Evolutionary conservation across 768 basidiomycete species (phyloP), one percentile per base, ranked within the genome.

Genomic region (Hysterangium stoloniferum): DNA sequence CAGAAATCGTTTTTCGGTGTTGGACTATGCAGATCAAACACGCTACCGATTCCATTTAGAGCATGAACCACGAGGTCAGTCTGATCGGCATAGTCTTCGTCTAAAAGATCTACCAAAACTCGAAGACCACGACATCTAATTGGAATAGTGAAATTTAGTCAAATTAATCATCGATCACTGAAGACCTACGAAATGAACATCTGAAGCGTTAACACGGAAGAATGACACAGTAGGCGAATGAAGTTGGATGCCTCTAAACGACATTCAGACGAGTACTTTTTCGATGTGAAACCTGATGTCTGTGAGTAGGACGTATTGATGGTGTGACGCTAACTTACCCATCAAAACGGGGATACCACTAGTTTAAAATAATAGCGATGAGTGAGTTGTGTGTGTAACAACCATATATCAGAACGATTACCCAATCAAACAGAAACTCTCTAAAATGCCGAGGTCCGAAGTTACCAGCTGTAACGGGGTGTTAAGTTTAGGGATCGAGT

Each of bases 1-100:
- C 94, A 97, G 63, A 98, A 98, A 66, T 98, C 96, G 62, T 96
- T 97, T 65, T 96, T 91, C 9, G 94, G 93, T 3, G 94, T 96
- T 6, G 96, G 89, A 41, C 89, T 92, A 64, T 97, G 86, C 11
- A 98, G 76, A 56, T 98, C 94, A 61, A 99, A 97, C 13, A 98
- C 96, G 56, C 83, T 91, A 41, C 86, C 84, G 44, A 99, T 92
- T 7, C 95, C 95, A 54, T 95, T 90, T 12, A 99, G 75, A 5
- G 96, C 93, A 52, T 94, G 89, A 22, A 89, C 83, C 37, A 99
- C 84, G 8, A 99, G 80, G 46, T 91, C 88, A 11, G 83, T 81
- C 65, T 96, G 90, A 56, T 94, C 86, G 0, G 80, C 76, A 69
- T 93, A 98, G 65, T 94, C 92, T 68, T 97, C 96, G 61, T 99